phyloP scores from a whole-genome alignment of 192 early-diverging fungal genomes.

The Backusella australiensis region DNA sequence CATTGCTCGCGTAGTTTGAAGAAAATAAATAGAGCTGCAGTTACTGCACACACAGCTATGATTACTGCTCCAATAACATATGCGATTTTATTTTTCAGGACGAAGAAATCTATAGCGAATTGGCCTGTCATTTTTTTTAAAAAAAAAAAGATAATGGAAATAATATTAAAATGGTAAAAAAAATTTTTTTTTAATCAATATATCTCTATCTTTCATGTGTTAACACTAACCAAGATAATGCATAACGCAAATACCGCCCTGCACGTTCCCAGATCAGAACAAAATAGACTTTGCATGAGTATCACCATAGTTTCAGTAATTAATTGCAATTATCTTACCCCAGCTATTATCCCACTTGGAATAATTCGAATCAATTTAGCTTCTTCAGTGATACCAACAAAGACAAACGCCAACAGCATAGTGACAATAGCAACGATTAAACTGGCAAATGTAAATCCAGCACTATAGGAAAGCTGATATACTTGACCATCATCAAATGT shows the following conservation, averaged over 20 bases:
- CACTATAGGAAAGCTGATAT: slow-evolving; percentile 33
- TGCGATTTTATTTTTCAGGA: slow-evolving; percentile 10
- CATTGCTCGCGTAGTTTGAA: slow-evolving; percentile 47
- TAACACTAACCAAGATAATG: slow-evolving; percentile 36
- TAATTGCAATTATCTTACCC: slow-evolving; percentile 20
- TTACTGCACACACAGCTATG: slow-evolving; percentile 38
- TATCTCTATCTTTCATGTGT: background rate
- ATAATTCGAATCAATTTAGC: slow-evolving; percentile 33
- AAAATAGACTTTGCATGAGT: background rate
- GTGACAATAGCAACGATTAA: slow-evolving; percentile 31
- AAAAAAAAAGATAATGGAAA: background rate
- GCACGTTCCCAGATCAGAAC: background rate
- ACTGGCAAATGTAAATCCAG: slow-evolving; percentile 33
- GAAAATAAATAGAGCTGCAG: slow-evolving; percentile 43
- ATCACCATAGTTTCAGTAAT: background rate
- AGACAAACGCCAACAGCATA: slow-evolving; percentile 32
- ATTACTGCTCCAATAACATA: slow-evolving; percentile 31
- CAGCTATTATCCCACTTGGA: slow-evolving; percentile 36
- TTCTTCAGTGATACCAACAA: slow-evolving; percentile 37
- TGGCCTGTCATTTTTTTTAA: slow-evolving; percentile 22
- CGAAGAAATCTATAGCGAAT: slow-evolving; percentile 36
- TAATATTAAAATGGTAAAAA: background rate
- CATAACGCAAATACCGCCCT: slow-evolving; percentile 34
- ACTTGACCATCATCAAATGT: background rate
- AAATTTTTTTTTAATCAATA: background rate